These are phyloP conservation scores for Aspergillus sp. DNA, from an alignment of 2,329 filamentous ascomycete species.

Conservation along the genomic window DNA sequence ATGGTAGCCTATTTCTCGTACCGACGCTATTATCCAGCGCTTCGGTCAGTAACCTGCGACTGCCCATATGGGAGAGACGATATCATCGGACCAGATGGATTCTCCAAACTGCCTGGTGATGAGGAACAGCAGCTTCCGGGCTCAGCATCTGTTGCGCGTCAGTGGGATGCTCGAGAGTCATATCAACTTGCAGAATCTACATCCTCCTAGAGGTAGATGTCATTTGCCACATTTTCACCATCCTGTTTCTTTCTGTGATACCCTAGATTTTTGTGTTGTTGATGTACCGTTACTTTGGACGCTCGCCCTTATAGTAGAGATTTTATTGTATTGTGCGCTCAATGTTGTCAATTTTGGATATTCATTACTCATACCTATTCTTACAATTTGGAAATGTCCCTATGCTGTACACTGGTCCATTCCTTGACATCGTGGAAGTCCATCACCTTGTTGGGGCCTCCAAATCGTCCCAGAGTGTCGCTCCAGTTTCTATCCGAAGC, in stretches of 20 bases:
- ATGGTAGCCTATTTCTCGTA: constrained; percentile 60
- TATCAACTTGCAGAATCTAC: constrained; percentile 28
- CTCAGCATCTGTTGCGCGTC: constrained; percentile 15
- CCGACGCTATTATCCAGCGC: constrained; percentile 60
- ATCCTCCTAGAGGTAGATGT: constrained; percentile 12
- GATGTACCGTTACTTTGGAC: not conserved
- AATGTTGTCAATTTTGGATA: not conserved
- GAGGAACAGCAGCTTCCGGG: constrained; percentile 35
- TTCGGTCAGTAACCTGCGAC: constrained; percentile 54
- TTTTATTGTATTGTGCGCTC: not conserved
- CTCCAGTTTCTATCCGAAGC: constrained; percentile 49
- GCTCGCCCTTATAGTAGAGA: not conserved
- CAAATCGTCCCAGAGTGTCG: constrained; percentile 50
- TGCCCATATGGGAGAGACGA: constrained; percentile 49
- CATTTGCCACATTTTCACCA: not conserved
- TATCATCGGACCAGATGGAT: constrained; percentile 26
- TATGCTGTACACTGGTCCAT: constrained; percentile 38
- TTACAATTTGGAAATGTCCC: constrained; percentile 22
- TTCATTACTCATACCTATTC: not conserved
- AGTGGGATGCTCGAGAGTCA: constrained; percentile 19
- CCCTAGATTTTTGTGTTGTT: constrained; percentile 9
- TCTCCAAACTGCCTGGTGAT: constrained; percentile 31
- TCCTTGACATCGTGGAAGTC: constrained; percentile 47
- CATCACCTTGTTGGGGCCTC: constrained; percentile 51
- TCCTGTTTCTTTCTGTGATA: constrained; percentile 14